Conservation (phyloP, 768 basidiomycete species). For the Collybia nuda region DNA sequence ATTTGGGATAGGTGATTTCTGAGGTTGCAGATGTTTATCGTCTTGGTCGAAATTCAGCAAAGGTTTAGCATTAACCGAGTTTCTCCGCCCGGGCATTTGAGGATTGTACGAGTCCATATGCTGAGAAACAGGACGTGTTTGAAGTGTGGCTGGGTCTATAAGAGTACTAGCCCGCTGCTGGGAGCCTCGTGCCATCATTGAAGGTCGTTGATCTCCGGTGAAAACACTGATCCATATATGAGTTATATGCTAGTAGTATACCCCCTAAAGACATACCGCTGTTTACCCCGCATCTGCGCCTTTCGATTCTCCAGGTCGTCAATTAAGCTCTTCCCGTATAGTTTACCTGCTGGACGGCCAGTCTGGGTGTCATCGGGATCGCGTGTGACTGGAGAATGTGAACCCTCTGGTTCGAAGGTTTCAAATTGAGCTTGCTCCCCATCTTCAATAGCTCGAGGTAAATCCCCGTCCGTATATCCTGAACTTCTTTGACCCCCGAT, state of each 20-base stretch:
- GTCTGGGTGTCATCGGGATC: slow-evolving; percentile 30
- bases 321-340: slow-evolving; percentile 87
- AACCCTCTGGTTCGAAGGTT: slow-evolving; percentile 32
- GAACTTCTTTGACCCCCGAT: slow-evolving; percentile 69
- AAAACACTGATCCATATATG: slow-evolving; percentile 60
- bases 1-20: slow-evolving; percentile 28
- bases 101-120: slow-evolving; percentile 42
- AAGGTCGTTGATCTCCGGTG: slow-evolving; percentile 83
- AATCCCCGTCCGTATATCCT: slow-evolving; percentile 54
- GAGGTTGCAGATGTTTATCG: slow-evolving; percentile 27
- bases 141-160: slow-evolving; percentile 69
- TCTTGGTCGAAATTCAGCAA: slow-evolving; percentile 65
- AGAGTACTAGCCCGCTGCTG: slow-evolving; percentile 61
- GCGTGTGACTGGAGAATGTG: slow-evolving; percentile 19
- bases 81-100: slow-evolving; percentile 42
- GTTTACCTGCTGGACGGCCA: slow-evolving; percentile 70
- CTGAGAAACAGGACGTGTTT: slow-evolving; percentile 45
- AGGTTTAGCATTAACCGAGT: slow-evolving; percentile 58
- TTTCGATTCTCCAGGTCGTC: slow-evolving; percentile 88
- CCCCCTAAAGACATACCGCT: slow-evolving; percentile 56
- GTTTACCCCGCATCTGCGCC: slow-evolving; percentile 75
- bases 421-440: slow-evolving; percentile 73
- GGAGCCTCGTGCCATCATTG: slow-evolving; percentile 84
- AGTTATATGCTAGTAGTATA: background rate
- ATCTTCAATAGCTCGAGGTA: slow-evolving; percentile 76